Conservation (phyloP, 257 asterid genomes). For the Solanum infundibuliforme region DNA sequence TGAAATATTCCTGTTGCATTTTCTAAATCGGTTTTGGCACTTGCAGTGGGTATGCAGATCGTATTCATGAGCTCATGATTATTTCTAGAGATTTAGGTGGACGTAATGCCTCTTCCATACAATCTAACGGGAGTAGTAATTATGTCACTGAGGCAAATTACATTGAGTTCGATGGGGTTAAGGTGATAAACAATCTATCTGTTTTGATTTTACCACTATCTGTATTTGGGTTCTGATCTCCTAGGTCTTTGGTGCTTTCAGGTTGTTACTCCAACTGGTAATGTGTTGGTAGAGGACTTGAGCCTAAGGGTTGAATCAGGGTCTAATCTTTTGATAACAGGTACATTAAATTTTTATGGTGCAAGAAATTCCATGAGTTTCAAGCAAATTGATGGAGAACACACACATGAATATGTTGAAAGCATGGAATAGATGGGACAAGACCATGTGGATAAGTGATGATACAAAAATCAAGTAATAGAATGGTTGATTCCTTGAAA, state of each 20-base stretch:
- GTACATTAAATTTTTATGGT: constrained; percentile 19
- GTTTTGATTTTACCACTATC: constrained; percentile 7
- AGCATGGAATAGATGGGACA: background rate
- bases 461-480: background rate
- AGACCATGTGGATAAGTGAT: background rate
- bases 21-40: constrained; percentile 4
- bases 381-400: background rate
- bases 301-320: constrained; percentile 89
- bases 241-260: constrained; percentile 22
- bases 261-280: constrained; percentile 98
- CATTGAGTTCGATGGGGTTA: constrained; percentile 86
- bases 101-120: constrained; percentile 60
- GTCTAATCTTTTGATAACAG: constrained; percentile 96
- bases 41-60: constrained; percentile 98
- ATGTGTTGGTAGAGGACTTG: constrained; percentile 88
- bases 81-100: constrained; percentile 72
- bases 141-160: constrained; percentile 90
- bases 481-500: background rate
- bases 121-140: constrained; percentile 68
- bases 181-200: constrained; percentile 37
- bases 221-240: constrained; percentile 17
- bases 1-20: background rate
- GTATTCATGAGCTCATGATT: constrained; percentile 90
- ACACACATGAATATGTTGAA: background rate
- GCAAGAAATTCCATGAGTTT: background rate